Conservation (phyloP, 2,329 filamentous ascomycete genomes). For the Colletotrichum somersetense region DNA sequence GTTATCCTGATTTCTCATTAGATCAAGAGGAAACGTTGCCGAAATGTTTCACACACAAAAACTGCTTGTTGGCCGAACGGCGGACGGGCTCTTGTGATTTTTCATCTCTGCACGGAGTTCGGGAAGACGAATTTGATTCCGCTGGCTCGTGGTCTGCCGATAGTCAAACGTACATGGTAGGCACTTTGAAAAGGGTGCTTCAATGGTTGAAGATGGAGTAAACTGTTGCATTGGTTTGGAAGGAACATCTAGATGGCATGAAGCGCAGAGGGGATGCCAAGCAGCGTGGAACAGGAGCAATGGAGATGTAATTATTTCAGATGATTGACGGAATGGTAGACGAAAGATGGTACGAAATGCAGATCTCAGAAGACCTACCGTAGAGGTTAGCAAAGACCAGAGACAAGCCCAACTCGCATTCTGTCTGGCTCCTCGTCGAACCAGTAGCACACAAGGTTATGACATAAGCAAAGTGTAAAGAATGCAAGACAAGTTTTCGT, state of each 20-base stretch:
- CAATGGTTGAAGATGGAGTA: too few species aligned
- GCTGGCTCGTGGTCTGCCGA: too few species aligned
- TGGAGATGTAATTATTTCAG: background rate
- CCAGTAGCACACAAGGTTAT: background rate
- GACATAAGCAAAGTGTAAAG: too few species aligned
- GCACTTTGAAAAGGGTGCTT: background rate
- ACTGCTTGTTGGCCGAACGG: background rate
- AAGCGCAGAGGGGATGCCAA: background rate
- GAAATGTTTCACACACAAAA: background rate
- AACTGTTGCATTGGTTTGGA: too few species aligned
- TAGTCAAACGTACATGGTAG: background rate
- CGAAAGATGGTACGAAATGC: background rate
- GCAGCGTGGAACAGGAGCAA: background rate
- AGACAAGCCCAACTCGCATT: background rate
- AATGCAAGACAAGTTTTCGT: background rate
- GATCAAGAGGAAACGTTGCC: background rate
- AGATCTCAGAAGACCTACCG: background rate
- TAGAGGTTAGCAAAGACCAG: background rate
- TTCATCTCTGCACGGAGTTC: too few species aligned
- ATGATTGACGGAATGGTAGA: background rate
- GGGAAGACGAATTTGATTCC: too few species aligned
- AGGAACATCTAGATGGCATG: background rate
- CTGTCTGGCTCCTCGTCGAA: background rate
- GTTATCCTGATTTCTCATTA: background rate
- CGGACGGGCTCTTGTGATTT: background rate